phyloP scores from a whole-genome alignment of 2,329 filamentous ascomycete species.

The Ceratocystis destructans region DNA sequence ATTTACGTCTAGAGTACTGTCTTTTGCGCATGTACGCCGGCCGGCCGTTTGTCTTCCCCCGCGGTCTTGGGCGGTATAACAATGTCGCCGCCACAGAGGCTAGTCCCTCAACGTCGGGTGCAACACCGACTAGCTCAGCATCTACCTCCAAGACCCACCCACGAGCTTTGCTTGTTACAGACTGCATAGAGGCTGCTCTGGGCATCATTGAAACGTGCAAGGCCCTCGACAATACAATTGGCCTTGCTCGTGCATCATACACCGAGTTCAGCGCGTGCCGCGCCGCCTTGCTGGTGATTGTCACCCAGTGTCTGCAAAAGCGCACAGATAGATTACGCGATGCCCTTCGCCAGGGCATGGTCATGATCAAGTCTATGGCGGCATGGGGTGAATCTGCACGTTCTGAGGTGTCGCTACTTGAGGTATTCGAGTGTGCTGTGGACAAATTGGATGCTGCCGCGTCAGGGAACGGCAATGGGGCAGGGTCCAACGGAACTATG shows the following conservation, averaged over 20 bases:
- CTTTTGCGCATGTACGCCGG: slow-evolving; percentile 41
- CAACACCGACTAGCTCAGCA: slow-evolving; percentile 22
- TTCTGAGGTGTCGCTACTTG: slow-evolving; percentile 40
- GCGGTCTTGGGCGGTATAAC: slow-evolving; percentile 13
- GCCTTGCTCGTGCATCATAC: slow-evolving; percentile 41
- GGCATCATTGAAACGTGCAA: slow-evolving; percentile 38
- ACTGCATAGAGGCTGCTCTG: slow-evolving; percentile 40
- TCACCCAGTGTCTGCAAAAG: slow-evolving; percentile 29
- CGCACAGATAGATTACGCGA: slow-evolving; percentile 31
- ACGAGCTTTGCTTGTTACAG: slow-evolving; percentile 31
- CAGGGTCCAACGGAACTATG: slow-evolving; percentile 23
- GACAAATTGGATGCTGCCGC: slow-evolving; percentile 33
- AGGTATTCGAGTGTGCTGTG: slow-evolving; percentile 37
- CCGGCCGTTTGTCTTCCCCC: slow-evolving; percentile 37
- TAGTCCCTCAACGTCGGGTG: slow-evolving; percentile 12
- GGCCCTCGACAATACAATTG: slow-evolving; percentile 36
- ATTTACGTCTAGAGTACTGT: slow-evolving; percentile 40
- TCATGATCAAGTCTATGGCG: slow-evolving; percentile 40
- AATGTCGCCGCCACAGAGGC: slow-evolving; percentile 1
- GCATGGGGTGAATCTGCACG: slow-evolving; percentile 38
- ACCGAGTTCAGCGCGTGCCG: slow-evolving; percentile 44
- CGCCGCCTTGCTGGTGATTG: slow-evolving; percentile 37
- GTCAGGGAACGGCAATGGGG: slow-evolving; percentile 21
- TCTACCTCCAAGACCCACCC: slow-evolving; percentile 23
- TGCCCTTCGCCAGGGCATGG: slow-evolving; percentile 35